Evolutionary conservation across 2,329 filamentous ascomycete genomes (phyloP).

Genomic region (Fusarium temperatum): DNA sequence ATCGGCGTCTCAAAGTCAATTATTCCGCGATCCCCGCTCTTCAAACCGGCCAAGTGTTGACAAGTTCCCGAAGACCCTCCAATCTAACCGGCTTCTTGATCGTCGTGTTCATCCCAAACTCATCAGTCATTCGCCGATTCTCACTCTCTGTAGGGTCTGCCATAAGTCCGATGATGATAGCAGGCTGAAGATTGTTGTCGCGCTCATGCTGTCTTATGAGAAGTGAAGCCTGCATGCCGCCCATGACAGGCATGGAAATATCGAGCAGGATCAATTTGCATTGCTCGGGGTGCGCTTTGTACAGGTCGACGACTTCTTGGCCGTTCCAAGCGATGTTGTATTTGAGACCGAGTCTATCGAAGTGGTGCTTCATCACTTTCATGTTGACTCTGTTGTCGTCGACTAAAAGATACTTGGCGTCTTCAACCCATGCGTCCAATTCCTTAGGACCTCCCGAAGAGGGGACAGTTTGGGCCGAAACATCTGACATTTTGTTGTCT

Average conservation of each 20-base stretch:
- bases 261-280: slow-evolving; percentile 9
- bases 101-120: not conserved
- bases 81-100: not conserved
- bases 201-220: not conserved
- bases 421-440: not conserved
- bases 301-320: not conserved
- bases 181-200: not conserved
- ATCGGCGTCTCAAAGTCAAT: not conserved
- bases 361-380: not conserved
- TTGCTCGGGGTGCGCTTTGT: not conserved
- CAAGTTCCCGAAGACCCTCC: not conserved
- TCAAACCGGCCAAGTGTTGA: not conserved
- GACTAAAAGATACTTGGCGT: not conserved
- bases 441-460: rapidly evolving
- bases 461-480: not conserved
- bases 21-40: not conserved
- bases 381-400: slow-evolving; percentile 7
- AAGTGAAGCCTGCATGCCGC: not conserved
- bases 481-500: not conserved
- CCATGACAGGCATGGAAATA: slow-evolving; percentile 8
- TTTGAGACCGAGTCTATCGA: not conserved
- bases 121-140: not conserved
- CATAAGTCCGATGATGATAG: not conserved
- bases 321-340: slow-evolving; percentile 5
- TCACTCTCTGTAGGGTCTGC: not conserved